Percentiles rank a stretch among this genome's conserved stretches.
Conservation (phyloP, 257 asterid species). For the Nicotiana tabacum region DNA sequence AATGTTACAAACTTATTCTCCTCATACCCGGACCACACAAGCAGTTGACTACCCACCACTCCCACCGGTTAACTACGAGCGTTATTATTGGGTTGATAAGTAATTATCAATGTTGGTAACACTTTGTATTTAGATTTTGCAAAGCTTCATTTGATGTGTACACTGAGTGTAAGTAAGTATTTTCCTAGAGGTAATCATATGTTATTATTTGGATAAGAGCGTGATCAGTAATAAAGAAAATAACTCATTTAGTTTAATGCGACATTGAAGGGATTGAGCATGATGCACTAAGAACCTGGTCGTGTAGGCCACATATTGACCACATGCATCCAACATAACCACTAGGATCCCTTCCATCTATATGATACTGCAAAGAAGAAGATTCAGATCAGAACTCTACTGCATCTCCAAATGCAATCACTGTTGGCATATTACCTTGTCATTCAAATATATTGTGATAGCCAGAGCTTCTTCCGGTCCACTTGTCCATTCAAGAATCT, state of each 20-base stretch:
- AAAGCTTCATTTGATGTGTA: too few species aligned
- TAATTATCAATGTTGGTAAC: background rate
- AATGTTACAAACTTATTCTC: background rate
- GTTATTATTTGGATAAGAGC: background rate
- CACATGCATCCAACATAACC: conserved; percentile 99
- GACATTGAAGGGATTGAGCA: background rate
- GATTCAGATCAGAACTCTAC: background rate
- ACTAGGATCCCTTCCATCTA: conserved; percentile 93
- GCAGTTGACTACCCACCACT: too few species aligned
- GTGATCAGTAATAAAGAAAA: background rate
- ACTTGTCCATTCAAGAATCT: conserved; percentile 93
- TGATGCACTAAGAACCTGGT: conserved; percentile 50
- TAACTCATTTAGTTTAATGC: background rate
- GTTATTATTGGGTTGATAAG: background rate
- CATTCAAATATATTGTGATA: conserved; percentile 64
- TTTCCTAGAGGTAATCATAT: background rate
- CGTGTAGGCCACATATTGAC: conserved; percentile 96
- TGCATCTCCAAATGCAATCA: background rate
- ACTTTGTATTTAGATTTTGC: background rate
- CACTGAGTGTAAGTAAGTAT: background rate
- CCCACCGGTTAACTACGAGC: background rate
- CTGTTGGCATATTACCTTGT: conserved; percentile 44
- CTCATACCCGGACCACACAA: too few species aligned
- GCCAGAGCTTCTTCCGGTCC: conserved; percentile 97
- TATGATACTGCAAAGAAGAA: conserved; percentile 55